Evolutionary conservation across 2,329 filamentous ascomycete species (phyloP).

Genomic region (Bipolaris victoriae): DNA sequence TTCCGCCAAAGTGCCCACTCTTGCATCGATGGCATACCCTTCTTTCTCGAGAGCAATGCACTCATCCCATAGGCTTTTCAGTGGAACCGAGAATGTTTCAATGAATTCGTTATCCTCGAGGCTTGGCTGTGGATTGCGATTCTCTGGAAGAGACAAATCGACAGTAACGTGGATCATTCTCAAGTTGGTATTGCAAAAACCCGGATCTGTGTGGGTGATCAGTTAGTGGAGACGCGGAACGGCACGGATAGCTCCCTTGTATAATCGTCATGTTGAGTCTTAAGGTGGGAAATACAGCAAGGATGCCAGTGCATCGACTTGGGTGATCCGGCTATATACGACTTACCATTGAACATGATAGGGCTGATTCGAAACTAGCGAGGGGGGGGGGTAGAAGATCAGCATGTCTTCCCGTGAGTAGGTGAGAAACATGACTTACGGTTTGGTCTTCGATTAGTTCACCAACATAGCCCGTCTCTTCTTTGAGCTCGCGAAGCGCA

Average conservation of each 20-base stretch:
- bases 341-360: constrained; percentile 53
- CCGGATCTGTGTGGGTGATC: constrained; percentile 41
- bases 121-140: constrained; percentile 70
- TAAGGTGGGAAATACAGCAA: background rate
- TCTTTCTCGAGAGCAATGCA: constrained; percentile 70
- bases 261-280: background rate
- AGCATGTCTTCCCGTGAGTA: background rate
- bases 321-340: background rate
- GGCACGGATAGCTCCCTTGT: too few relatives aligned
- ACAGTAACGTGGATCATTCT: constrained; percentile 75
- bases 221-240: background rate
- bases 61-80: constrained; percentile 69
- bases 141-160: constrained; percentile 71
- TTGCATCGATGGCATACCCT: constrained; percentile 79
- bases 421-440: background rate
- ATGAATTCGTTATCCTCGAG: constrained; percentile 84
- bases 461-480: constrained; percentile 70
- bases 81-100: constrained; percentile 73
- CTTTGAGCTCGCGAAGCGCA: constrained; percentile 66
- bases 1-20: constrained; percentile 78
- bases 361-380: constrained; percentile 46
- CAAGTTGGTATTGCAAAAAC: constrained; percentile 52
- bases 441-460: constrained; percentile 38
- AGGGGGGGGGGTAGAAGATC: background rate
- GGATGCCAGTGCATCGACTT: background rate